These are phyloP conservation scores for Chalciporus piperatus DNA, from an alignment of 768 basidiomycete species.

Conservation along the genomic window DNA sequence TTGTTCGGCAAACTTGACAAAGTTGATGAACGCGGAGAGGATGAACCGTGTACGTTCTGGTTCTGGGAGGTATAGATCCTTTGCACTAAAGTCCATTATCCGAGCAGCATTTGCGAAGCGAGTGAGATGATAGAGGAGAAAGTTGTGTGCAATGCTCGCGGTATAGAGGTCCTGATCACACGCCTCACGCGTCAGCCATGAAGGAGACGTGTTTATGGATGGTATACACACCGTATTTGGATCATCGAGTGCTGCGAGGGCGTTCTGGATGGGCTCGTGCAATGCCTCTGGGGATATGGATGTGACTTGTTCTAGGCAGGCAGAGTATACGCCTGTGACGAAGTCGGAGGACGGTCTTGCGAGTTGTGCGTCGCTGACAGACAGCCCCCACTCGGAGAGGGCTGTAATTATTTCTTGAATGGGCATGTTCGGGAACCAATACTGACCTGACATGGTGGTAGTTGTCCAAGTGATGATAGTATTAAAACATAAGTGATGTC, in stretches of 20 bases:
- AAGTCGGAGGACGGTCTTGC: slow-evolving; percentile 66
- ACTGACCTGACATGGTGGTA: slow-evolving; percentile 34
- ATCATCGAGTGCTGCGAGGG: slow-evolving; percentile 48
- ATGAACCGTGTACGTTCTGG: slow-evolving; percentile 69
- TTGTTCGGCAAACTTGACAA: slow-evolving; percentile 85
- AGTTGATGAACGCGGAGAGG: slow-evolving; percentile 90
- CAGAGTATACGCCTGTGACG: slow-evolving; percentile 64
- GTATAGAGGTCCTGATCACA: slow-evolving; percentile 60
- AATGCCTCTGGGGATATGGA: slow-evolving; percentile 58
- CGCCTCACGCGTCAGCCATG: background rate
- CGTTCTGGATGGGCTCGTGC: slow-evolving; percentile 54
- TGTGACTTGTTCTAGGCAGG: slow-evolving; percentile 72
- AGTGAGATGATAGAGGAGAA: slow-evolving; percentile 70
- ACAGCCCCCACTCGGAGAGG: slow-evolving; percentile 66
- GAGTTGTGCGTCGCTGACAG: slow-evolving; percentile 66
- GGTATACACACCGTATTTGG: slow-evolving; percentile 49
- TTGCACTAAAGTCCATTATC: slow-evolving; percentile 73
- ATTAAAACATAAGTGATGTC: too few relatives aligned
- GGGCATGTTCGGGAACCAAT: slow-evolving; percentile 67
- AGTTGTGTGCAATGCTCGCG: slow-evolving; percentile 54
- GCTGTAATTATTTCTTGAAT: slow-evolving; percentile 61
- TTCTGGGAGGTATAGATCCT: slow-evolving; percentile 72
- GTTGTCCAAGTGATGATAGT: background rate
- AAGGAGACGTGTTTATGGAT: background rate
- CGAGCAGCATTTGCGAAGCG: slow-evolving; percentile 73